Conservation (phyloP, 2,329 filamentous ascomycete species). For the Diaporthe sp. region DNA sequence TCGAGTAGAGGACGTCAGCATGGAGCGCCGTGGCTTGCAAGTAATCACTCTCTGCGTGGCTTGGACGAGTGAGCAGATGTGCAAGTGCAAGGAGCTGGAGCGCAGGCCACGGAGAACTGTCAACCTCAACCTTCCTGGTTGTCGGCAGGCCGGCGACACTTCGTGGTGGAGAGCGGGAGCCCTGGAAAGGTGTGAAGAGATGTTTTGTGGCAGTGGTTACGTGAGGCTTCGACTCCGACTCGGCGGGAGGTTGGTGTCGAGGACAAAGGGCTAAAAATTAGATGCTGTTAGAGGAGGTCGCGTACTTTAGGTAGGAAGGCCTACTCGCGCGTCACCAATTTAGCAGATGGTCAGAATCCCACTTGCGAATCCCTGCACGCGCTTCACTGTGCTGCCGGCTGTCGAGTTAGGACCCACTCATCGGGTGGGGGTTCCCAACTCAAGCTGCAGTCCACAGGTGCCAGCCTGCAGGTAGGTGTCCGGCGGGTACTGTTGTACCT, state of each 20-base stretch:
- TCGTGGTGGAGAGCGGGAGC: neutral
- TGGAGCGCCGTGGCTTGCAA: neutral
- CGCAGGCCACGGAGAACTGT: neutral
- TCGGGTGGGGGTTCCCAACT: neutral
- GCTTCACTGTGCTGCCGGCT: conserved; percentile 5
- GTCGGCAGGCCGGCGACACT: neutral
- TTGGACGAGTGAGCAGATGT: neutral
- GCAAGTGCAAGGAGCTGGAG: neutral
- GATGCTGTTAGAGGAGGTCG: conserved; percentile 8
- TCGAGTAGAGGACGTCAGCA: neutral
- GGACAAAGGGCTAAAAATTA: conserved; percentile 8
- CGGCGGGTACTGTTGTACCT: neutral
- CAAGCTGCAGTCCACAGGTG: neutral
- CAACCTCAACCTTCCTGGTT: neutral
- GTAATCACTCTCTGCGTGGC: conserved; percentile 9
- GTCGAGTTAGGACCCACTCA: neutral
- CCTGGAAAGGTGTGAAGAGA: neutral
- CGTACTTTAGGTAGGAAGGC: neutral
- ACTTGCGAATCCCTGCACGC: neutral
- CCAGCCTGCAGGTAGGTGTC: neutral
- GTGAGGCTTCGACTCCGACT: conserved; percentile 7
- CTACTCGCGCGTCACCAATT: conserved; percentile 25
- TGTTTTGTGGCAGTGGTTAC: neutral
- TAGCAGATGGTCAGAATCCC: neutral
- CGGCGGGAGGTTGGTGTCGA: conserved; percentile 8